phyloP scores from a whole-genome alignment of 371 early-diverging fungal species.

The Chytridiales sp. region DNA sequence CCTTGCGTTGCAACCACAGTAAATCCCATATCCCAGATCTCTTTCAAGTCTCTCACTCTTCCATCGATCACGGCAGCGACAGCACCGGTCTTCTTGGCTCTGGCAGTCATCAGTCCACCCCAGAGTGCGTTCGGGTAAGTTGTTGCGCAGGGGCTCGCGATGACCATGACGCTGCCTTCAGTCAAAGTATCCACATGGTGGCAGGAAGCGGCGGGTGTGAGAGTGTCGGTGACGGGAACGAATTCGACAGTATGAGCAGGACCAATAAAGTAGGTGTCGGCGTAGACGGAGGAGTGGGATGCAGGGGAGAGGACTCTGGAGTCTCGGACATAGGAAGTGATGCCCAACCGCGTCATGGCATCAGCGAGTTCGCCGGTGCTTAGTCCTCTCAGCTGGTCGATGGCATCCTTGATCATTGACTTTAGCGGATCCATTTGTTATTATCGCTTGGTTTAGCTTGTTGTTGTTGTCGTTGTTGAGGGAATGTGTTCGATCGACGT shows the following conservation, averaged over 20 bases:
- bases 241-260: slow-evolving; percentile 77
- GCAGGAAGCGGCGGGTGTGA: slow-evolving; percentile 41
- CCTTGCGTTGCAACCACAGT: slow-evolving; percentile 68
- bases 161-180: slow-evolving; percentile 54
- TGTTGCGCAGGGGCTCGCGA: slow-evolving; percentile 68
- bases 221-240: slow-evolving; percentile 50
- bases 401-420: no score
- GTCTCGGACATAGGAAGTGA: slow-evolving; percentile 67
- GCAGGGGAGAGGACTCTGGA: slow-evolving; percentile 64
- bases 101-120: slow-evolving; percentile 80
- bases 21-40: slow-evolving; percentile 48
- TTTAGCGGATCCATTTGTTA: no score
- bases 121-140: slow-evolving; percentile 70
- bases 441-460: no score
- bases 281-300: not conserved
- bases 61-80: slow-evolving; percentile 76
- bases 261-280: slow-evolving; percentile 62
- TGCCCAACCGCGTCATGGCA: slow-evolving; percentile 64
- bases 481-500: no score
- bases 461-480: no score
- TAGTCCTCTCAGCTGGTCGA: slow-evolving; percentile 21
- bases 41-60: slow-evolving; percentile 69
- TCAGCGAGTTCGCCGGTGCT: slow-evolving; percentile 64
- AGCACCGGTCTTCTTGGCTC: slow-evolving; percentile 63
- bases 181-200: slow-evolving; percentile 60